These are phyloP conservation scores for Elsinoe batatas DNA, from an alignment of 2,329 filamentous ascomycete species.

Conservation along the genomic window DNA sequence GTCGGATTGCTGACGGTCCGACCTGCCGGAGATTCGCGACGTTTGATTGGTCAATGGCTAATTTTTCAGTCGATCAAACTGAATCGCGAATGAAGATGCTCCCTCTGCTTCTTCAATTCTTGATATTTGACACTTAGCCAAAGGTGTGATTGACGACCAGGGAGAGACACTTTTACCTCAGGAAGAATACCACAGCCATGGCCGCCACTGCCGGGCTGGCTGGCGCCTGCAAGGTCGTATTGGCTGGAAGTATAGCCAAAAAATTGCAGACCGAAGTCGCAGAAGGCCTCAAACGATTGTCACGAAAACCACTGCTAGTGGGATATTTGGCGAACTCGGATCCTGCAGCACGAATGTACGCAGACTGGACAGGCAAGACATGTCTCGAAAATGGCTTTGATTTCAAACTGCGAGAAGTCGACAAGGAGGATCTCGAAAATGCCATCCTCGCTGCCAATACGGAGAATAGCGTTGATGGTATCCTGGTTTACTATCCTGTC, in stretches of 20 bases:
- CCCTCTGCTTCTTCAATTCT: neutral
- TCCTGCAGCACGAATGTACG: constrained; percentile 84
- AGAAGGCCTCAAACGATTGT: constrained; percentile 61
- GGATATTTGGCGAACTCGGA: constrained; percentile 90
- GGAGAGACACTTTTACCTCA: neutral
- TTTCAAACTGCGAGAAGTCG: constrained; percentile 74
- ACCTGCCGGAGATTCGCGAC: neutral
- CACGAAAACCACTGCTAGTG: constrained; percentile 67
- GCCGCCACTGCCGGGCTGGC: neutral
- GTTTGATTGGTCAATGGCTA: constrained; percentile 6
- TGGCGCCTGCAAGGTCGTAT: constrained; percentile 75
- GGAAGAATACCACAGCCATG: neutral
- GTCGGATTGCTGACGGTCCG: constrained; percentile 5
- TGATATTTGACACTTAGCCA: neutral
- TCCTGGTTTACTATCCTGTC: constrained; percentile 98
- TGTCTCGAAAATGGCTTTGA: constrained; percentile 89
- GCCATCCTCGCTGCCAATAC: constrained; percentile 75
- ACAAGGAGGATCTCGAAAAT: constrained; percentile 84
- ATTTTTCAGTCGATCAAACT: neutral
- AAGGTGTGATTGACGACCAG: neutral
- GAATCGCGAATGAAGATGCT: neutral
- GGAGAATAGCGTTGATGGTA: constrained; percentile 67
- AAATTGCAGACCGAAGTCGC: constrained; percentile 67
- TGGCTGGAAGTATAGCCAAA: constrained; percentile 80
- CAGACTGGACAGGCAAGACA: constrained; percentile 94